Percentiles rank a stretch among this genome's conserved stretches.
Evolutionary conservation across 2,329 filamentous ascomycete genomes (phyloP).

Genomic region (Capronia epimyces): DNA sequence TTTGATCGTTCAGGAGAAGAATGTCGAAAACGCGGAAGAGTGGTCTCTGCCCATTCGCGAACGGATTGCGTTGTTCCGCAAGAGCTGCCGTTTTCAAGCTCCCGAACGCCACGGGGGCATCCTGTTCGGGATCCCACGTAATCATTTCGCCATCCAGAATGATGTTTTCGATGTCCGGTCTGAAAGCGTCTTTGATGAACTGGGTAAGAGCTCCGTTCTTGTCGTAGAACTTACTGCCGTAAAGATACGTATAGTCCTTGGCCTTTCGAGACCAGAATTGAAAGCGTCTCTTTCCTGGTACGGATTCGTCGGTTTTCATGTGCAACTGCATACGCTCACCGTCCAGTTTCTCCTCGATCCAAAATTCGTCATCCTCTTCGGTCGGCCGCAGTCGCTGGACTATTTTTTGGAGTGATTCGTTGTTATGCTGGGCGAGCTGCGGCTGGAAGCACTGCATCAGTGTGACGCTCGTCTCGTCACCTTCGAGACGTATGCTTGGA

Average conservation of each 20-base stretch:
- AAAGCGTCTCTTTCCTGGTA: conserved; percentile 68
- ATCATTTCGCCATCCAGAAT: conserved; percentile 99
- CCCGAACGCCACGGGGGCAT: conserved; percentile 83
- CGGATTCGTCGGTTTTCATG: conserved; percentile 65
- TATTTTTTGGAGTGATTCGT: conserved; percentile 43
- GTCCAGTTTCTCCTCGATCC: conserved; percentile 97
- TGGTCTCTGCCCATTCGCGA: conserved; percentile 62
- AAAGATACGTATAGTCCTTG: conserved; percentile 93
- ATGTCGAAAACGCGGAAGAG: conserved; percentile 87
- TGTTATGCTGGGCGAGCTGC: conserved; percentile 78
- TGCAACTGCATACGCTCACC: conserved; percentile 97
- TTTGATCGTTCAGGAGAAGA: conserved; percentile 74
- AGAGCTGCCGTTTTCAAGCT: conserved; percentile 88
- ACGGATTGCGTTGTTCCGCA: conserved; percentile 69
- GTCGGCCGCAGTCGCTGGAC: conserved; percentile 61
- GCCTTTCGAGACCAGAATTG: conserved; percentile 92
- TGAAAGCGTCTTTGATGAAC: conserved; percentile 72
- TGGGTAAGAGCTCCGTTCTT: conserved; percentile 71
- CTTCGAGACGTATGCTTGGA: conserved; percentile 64
- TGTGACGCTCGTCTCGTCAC: conserved; percentile 66
- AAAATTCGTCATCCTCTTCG: conserved; percentile 71
- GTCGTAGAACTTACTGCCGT: conserved; percentile 71
- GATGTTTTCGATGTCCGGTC: conserved; percentile 69
- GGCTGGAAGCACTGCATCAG: conserved; percentile 97
- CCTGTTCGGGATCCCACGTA: conserved; percentile 83